Conservation (phyloP, 176 grass and related monocot species). For the Oryza longistaminata region DNA sequence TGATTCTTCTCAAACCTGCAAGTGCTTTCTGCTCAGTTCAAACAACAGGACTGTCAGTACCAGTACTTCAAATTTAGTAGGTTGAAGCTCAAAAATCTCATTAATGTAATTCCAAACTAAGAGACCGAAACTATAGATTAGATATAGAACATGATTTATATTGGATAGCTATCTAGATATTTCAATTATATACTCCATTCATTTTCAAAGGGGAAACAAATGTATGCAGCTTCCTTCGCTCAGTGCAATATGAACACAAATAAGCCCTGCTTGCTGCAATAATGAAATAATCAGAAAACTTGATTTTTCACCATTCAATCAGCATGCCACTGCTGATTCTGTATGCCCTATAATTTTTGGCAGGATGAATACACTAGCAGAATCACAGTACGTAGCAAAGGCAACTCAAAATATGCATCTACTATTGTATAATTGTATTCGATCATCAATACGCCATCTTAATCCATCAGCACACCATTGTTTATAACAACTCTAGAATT, state of each 20-base stretch:
- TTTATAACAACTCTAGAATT: not conserved
- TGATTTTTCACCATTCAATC: not conserved
- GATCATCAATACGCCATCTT: not conserved
- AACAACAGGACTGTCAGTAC: constrained; percentile 6
- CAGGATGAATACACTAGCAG: not conserved
- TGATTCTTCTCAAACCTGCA: constrained; percentile 89
- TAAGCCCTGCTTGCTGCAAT: not conserved
- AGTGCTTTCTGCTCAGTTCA: constrained; percentile 76
- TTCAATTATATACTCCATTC: not conserved
- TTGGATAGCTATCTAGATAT: not conserved
- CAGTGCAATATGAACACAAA: not conserved
- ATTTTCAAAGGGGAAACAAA: not conserved
- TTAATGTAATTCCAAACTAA: not conserved
- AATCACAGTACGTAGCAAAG: not conserved
- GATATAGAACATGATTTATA: not conserved
- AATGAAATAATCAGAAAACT: not conserved
- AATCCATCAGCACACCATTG: not conserved
- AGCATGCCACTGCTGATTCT: not conserved
- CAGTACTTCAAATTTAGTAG: not conserved
- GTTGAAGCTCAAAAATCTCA: not conserved
- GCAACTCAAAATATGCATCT: not conserved
- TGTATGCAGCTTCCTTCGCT: not conserved
- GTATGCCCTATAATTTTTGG: not conserved
- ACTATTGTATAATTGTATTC: not conserved
- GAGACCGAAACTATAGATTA: not conserved